A percentile compares a stretch with the other conserved stretches of the same genome.
phyloP scores from a whole-genome alignment of 306 rosid genomes.

The Macrotyloma uniflorum region DNA sequence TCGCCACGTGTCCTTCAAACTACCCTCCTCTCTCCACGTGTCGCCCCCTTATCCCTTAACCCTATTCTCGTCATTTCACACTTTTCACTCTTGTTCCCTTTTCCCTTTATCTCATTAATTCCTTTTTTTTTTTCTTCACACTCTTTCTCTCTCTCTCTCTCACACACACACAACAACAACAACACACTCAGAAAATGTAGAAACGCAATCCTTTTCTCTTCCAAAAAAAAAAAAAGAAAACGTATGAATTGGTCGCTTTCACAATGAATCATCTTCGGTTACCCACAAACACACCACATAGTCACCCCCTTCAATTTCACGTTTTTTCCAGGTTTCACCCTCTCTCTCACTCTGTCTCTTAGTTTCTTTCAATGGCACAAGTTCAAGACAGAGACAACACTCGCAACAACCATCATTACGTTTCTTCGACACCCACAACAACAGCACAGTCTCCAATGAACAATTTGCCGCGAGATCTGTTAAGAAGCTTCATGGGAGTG shows the following conservation, averaged over 20 bases:
- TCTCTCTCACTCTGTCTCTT: not conserved
- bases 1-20: constrained; percentile 41
- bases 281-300: not conserved
- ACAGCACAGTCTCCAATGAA: not conserved
- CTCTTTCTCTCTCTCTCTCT: not conserved
- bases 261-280: not conserved
- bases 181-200: constrained; percentile 25
- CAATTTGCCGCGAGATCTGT: constrained; percentile 54
- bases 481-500: constrained; percentile 41
- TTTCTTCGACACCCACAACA: not conserved
- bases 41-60: not conserved
- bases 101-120: not conserved
- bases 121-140: not conserved
- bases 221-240: not conserved
- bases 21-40: constrained; percentile 45
- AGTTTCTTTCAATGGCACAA: constrained; percentile 46
- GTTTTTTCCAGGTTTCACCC: not conserved
- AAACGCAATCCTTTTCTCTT: not conserved
- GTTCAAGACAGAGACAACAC: constrained; percentile 39
- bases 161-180: too few species aligned
- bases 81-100: not conserved
- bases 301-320: not conserved
- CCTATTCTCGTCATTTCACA: constrained; percentile 41
- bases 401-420: not conserved
- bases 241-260: constrained; percentile 12